Evolutionary conservation across 1,139 yeast genomes (phyloP).

Genomic region (Eremothecium gossypii): DNA sequence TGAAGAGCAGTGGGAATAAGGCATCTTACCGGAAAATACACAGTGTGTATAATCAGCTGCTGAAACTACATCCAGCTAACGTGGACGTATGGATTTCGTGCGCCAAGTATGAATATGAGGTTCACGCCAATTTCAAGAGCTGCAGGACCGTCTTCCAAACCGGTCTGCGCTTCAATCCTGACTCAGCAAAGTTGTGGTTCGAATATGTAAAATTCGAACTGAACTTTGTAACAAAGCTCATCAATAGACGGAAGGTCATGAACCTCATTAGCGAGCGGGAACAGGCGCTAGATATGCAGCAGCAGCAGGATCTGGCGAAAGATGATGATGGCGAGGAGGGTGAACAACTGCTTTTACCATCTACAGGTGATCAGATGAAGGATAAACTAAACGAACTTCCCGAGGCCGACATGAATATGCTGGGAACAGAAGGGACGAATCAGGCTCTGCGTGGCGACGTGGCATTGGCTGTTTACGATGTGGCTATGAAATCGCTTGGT

Average conservation of each 20-base stretch:
- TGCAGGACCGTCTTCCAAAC: conserved; percentile 82
- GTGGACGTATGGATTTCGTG: conserved; percentile 91
- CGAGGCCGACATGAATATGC: conserved; percentile 76
- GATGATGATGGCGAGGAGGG: conserved; percentile 24
- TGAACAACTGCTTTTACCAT: conserved; percentile 41
- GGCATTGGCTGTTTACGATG: conserved; percentile 72
- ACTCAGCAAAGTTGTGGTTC: conserved; percentile 65
- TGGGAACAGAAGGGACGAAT: conserved; percentile 78
- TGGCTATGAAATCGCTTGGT: conserved; percentile 47
- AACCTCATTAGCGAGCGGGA: conserved; percentile 68
- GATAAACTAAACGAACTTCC: conserved; percentile 66
- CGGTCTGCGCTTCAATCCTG: conserved; percentile 75
- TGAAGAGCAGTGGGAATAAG: conserved; percentile 44
- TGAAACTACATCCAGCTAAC: conserved; percentile 86
- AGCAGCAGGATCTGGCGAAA: conserved; percentile 35
- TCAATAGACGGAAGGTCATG: conserved; percentile 74
- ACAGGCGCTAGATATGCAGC: conserved; percentile 36
- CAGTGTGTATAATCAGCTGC: conserved; percentile 64
- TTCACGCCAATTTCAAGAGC: conserved; percentile 79
- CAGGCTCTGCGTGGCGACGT: conserved; percentile 90
- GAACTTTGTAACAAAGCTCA: conserved; percentile 70
- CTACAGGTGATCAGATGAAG: conserved; percentile 45
- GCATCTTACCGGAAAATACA: conserved; percentile 77
- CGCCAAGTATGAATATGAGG: conserved; percentile 87
- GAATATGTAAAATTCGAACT: conserved; percentile 85